A percentile compares a stretch with the other conserved stretches of the same genome.
Evolutionary conservation across 2,329 filamentous ascomycete species (phyloP).

Genomic region (Neophaeococcomyces mojaviensis): DNA sequence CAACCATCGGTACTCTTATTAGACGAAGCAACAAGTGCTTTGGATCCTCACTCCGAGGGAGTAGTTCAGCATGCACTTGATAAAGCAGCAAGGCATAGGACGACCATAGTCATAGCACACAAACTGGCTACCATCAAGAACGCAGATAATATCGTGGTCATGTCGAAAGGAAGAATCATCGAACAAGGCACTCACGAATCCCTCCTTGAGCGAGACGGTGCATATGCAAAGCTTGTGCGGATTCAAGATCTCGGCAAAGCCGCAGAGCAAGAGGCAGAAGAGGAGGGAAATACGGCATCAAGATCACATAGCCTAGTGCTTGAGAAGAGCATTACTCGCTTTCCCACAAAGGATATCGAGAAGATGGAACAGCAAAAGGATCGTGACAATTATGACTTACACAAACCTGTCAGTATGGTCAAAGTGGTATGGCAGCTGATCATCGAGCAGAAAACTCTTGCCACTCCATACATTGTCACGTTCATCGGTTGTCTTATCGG

Average conservation of each 20-base stretch:
- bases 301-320: conserved; percentile 9
- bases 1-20: conserved; percentile 74
- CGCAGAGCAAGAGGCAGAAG: conserved; percentile 17
- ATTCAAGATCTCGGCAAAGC: conserved; percentile 38
- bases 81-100: conserved; percentile 52
- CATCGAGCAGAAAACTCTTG: conserved; percentile 23
- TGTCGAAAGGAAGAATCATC: conserved; percentile 35
- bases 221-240: conserved; percentile 37
- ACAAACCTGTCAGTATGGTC: conserved; percentile 6
- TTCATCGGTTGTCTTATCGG: conserved; percentile 35
- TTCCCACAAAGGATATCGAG: conserved; percentile 9
- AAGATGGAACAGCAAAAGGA: conserved; percentile 24
- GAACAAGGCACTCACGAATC: conserved; percentile 39
- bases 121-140: conserved; percentile 32
- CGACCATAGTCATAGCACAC: conserved; percentile 32
- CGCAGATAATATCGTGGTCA: conserved; percentile 36
- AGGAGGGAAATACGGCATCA: conserved; percentile 10
- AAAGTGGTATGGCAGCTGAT: conserved; percentile 4
- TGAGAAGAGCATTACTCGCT: conserved; percentile 12
- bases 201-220: conserved; percentile 31
- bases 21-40: conserved; percentile 74
- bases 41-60: conserved; percentile 76
- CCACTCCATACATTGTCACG: conserved; percentile 26
- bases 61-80: conserved; percentile 78
- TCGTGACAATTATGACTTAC: conserved; percentile 12